Evolutionary conservation across 2,329 filamentous ascomycete genomes (phyloP).

Genomic region (Keithomyces neogunnii): DNA sequence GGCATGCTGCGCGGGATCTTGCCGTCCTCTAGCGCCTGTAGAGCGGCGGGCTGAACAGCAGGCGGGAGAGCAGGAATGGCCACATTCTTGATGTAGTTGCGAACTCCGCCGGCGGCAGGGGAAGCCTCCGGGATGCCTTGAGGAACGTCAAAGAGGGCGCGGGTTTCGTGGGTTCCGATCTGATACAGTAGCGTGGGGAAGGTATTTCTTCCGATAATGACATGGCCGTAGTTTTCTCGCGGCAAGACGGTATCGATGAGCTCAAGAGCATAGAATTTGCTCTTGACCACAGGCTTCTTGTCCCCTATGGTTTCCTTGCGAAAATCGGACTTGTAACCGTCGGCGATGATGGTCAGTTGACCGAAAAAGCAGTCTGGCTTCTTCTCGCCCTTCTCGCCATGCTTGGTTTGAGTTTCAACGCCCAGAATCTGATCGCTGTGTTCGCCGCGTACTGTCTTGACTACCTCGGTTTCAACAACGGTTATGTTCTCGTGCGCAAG

Average conservation of each 20-base stretch:
- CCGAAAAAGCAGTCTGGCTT: conserved; percentile 75
- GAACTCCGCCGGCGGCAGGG: conserved; percentile 69
- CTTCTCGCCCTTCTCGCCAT: conserved; percentile 47
- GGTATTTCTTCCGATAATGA: conserved; percentile 67
- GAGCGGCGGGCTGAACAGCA: conserved; percentile 63
- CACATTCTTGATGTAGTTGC: conserved; percentile 70
- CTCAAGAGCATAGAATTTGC: conserved; percentile 90
- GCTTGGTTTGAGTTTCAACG: conserved; percentile 63
- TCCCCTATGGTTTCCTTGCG: conserved; percentile 63
- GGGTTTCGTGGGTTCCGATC: conserved; percentile 90
- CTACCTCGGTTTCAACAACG: conserved; percentile 82
- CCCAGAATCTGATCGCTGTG: conserved; percentile 68
- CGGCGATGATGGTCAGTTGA: conserved; percentile 77
- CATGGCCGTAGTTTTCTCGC: conserved; percentile 69
- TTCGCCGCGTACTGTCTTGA: conserved; percentile 62
- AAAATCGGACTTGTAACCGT: conserved; percentile 90
- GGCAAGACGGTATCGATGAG: conserved; percentile 81
- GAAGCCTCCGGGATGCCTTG: conserved; percentile 66
- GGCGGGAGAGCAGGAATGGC: conserved; percentile 72
- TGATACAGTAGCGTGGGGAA: conserved; percentile 84
- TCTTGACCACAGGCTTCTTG: conserved; percentile 60
- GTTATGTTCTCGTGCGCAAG: conserved; percentile 73
- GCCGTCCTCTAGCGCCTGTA: conserved; percentile 67
- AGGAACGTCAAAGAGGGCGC: conserved; percentile 82
- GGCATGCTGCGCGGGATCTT: conserved; percentile 80